Evolutionary conservation across 768 basidiomycete genomes (phyloP).

Genomic region (Hygrophorus russula): DNA sequence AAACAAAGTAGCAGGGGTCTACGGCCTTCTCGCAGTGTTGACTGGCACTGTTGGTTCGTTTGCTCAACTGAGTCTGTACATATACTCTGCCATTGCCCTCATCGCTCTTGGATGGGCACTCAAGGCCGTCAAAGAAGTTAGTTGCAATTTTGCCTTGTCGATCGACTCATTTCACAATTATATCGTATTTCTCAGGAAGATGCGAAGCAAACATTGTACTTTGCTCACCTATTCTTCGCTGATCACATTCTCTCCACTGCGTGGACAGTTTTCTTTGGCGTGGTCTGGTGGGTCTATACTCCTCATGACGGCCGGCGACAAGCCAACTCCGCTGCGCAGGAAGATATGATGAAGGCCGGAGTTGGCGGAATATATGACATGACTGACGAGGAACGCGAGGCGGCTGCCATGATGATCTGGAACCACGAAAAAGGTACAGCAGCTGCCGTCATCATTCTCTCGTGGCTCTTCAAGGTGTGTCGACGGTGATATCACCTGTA

Average conservation of each 20-base stretch:
- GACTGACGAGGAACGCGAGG: constrained; percentile 52
- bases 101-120: constrained; percentile 81
- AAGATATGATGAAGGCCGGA: constrained; percentile 64
- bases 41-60: constrained; percentile 91
- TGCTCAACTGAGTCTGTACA: constrained; percentile 84
- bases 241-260: constrained; percentile 86
- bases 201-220: constrained; percentile 70
- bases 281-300: constrained; percentile 84
- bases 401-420: constrained; percentile 80
- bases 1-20: constrained; percentile 97
- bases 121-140: constrained; percentile 72
- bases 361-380: constrained; percentile 40
- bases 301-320: constrained; percentile 83
- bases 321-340: constrained; percentile 80
- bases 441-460: constrained; percentile 59
- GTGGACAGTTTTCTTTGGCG: constrained; percentile 88
- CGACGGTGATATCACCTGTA: background rate
- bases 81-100: constrained; percentile 82
- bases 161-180: constrained; percentile 5
- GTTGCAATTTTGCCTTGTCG: constrained; percentile 17
- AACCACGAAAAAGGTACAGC: constrained; percentile 81
- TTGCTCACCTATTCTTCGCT: constrained; percentile 85
- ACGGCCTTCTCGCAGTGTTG: constrained; percentile 86
- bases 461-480: constrained; percentile 84
- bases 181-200: constrained; percentile 60